A percentile compares a stretch with the other conserved stretches of the same genome.
Conservation (phyloP, 2,329 filamentous ascomycete genomes). For the Lachnellula suecica region DNA sequence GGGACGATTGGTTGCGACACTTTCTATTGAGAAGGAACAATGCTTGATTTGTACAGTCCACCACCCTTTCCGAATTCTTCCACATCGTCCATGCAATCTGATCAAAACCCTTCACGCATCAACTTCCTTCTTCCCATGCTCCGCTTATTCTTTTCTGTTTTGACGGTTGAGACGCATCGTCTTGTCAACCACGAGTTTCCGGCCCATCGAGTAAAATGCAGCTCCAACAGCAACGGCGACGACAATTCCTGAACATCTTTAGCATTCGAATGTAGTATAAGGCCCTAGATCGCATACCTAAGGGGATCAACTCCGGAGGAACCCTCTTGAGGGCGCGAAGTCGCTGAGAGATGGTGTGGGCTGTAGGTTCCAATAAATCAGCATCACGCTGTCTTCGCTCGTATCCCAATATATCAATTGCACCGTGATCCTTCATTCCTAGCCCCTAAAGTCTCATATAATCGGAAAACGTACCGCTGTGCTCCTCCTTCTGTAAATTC, state of each 20-base stretch:
- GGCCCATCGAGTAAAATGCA: constrained; percentile 76
- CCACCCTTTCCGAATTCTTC: constrained; percentile 1
- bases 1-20: constrained; percentile 1
- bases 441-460: constrained; percentile 1
- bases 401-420: constrained; percentile 12
- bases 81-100: background rate
- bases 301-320: constrained; percentile 89
- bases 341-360: constrained; percentile 95
- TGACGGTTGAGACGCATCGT: constrained; percentile 84
- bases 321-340: constrained; percentile 86
- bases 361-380: constrained; percentile 47
- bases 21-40: constrained; percentile 24
- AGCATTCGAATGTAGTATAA: constrained; percentile 13
- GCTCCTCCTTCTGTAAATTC: constrained; percentile 59
- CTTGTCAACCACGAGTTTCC: constrained; percentile 87
- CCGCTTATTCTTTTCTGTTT: constrained; percentile 36
- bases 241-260: constrained; percentile 63
- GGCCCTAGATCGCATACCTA: constrained; percentile 63
- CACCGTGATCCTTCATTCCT: constrained; percentile 4
- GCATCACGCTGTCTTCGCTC: constrained; percentile 4
- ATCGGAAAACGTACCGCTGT: constrained; percentile 56
- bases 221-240: constrained; percentile 80
- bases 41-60: constrained; percentile 24
- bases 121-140: constrained; percentile 11
- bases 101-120: background rate